phyloP scores from a whole-genome alignment of 352 stramenopile genomes.

The Blastocystis sp. region DNA sequence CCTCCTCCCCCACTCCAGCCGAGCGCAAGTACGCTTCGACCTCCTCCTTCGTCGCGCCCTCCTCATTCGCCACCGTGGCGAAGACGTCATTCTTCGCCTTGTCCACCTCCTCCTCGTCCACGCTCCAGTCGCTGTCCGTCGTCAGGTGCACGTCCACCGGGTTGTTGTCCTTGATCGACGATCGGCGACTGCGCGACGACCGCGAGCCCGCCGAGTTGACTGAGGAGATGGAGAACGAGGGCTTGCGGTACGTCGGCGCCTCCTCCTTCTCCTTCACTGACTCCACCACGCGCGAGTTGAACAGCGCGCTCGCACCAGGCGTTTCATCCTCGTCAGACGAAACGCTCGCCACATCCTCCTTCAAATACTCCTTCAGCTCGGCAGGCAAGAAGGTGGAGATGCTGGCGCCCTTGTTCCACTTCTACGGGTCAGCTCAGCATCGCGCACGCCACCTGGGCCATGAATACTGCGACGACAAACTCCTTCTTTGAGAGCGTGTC shows the following conservation, averaged over 20 bases:
- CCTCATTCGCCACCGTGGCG: not conserved
- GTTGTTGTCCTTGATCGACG: not conserved
- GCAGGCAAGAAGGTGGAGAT: constrained; percentile 44
- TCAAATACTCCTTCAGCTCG: constrained; percentile 23
- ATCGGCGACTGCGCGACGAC: not conserved
- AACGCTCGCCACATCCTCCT: not conserved
- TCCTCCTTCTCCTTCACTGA: constrained; percentile 42
- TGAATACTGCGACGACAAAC: constrained; percentile 46
- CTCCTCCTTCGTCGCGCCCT: not conserved
- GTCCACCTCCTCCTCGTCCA: not conserved
- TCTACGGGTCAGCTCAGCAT: not conserved
- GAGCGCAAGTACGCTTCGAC: not conserved
- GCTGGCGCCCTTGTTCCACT: constrained; percentile 59
- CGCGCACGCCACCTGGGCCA: constrained; percentile 18
- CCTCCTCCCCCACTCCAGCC: not conserved
- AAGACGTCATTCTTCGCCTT: not conserved
- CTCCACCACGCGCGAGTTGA: constrained; percentile 1
- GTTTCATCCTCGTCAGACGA: not conserved
- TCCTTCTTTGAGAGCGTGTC: constrained; percentile 23
- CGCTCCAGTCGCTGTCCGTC: not conserved
- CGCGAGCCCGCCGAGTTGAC: constrained; percentile 9
- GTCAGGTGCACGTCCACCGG: too few species aligned
- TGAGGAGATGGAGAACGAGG: not conserved
- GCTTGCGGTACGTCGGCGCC: constrained; percentile 2
- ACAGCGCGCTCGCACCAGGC: not conserved